Base-by-base conservation (phyloP, 148 eudicot species). In the Heliosperma pusillum region DNA sequence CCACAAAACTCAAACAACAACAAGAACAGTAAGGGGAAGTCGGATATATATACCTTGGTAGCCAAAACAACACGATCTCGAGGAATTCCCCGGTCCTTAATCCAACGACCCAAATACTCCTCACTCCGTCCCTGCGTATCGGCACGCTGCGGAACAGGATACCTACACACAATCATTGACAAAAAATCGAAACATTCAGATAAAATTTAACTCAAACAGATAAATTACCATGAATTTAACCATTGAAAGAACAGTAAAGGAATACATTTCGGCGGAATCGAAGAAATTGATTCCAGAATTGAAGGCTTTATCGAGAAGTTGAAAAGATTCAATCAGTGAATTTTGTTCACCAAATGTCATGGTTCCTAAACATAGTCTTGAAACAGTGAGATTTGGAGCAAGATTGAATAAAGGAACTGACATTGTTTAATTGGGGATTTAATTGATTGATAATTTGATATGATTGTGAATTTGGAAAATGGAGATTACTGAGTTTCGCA, bases 291-390 rank as follows among this genome's bases (percentile, higher is more conserved):
- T 89, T 61, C 98, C 98, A 2, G 91, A 85, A 75, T 82, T 45
- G 78, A 86, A 89, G 5, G 93, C 98, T 65, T 84, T 83, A 69
- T 93, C 96, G 17, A 93, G 86, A 29, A 93, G 87, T 16, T 70
- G 82, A 69, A 64, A 86, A 0, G 97, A 93, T 57, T 91, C 81
- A 5, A 74, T 33, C 52, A 88, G 59, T 25, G 93, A 78, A 74
- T 91, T 91, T 65, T 93, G 97, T 86, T 87, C 88, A 24, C 98
- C 93, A 40, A 93, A 91, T 1, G 96, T 93, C 98, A 93, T 93
- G 15, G 96, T 90, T 53, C 96, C 97, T 24, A 87, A 83, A 82
- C 97, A 90, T 71, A 92, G 87, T 61, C 85, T 87, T 22, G 97
- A 88, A 30, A 92, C 84, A 16, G 86, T 55, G 62, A 92, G 83